Percentiles rank a stretch among this genome's conserved stretches.
phyloP scores from a whole-genome alignment of 495 filamentous ascomycete genomes.

The Lepraria neglecta region DNA sequence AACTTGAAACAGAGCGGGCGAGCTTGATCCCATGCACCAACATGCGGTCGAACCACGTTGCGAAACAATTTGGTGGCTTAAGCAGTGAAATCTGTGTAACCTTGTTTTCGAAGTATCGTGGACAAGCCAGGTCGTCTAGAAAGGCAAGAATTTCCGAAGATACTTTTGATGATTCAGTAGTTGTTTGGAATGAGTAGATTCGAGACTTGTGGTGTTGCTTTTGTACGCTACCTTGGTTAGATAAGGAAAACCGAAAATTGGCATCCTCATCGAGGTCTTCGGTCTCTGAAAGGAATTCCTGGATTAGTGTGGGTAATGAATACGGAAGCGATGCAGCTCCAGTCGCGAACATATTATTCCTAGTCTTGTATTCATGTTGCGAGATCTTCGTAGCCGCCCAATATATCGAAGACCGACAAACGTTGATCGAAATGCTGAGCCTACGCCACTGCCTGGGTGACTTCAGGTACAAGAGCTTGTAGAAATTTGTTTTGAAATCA shows the following conservation, averaged over 20 bases:
- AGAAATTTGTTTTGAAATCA: background rate
- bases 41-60: background rate
- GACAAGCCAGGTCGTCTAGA: background rate
- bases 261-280: background rate
- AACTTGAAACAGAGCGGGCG: background rate
- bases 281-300: background rate
- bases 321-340: background rate
- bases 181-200: background rate
- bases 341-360: accelerated
- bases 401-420: background rate
- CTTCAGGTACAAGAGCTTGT: background rate
- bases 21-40: background rate
- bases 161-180: background rate
- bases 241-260: background rate
- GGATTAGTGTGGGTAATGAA: background rate
- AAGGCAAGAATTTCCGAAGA: background rate
- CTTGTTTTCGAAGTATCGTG: background rate
- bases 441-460: background rate
- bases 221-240: background rate
- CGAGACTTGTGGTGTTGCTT: background rate
- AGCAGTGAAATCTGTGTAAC: background rate
- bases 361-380: background rate
- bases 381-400: constrained; percentile 1
- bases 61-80: background rate
- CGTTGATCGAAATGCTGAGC: background rate